Evolutionary conservation across 805 yeast genomes (phyloP), one percentile per base, ranked within the genome.

Genomic region (Debaryomyces prosopidis): DNA sequence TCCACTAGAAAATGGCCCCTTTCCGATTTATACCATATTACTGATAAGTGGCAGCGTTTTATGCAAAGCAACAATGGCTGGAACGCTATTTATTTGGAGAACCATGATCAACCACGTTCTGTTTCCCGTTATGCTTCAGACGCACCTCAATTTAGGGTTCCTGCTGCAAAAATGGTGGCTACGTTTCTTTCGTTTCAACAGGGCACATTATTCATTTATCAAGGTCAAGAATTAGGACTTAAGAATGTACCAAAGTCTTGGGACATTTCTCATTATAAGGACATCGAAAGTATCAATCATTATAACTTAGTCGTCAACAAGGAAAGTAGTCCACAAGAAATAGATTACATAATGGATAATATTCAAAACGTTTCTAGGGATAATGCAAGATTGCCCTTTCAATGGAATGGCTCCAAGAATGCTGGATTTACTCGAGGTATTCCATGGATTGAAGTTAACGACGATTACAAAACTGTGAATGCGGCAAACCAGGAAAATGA

Each of bases 31-130:
- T 51, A 50, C 42, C n/a, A 16, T 4, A 27, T 45, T 11, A 32
- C 51, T 12, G 33, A 44, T 18, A 48, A 52, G 31, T 50, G 51
- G 46, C 52, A 53, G 35, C 39, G 26, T 3, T 36, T 36, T 15
- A 36, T 36, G 39, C 39, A 36, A 36, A 26, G 11, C 12, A 36
- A 36, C 16, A n/a, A n/a, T 36, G 39, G 39, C 11, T 36, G 39
- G 39, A 36, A 36, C n/a, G 39, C 39, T n/a, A 16, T 36, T 16
- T 36, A 36, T 20, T 36, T 36, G 20, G 39, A 36, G n/a, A 36
- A 36, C 19, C 39, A 36, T 36, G 39, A 36, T 36, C 39, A 36
- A 20, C 39, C 39, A 14, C 39, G 39, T 16, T 36, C 39, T 15
- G 39, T 36, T 16, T 36, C 39, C 7, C 17, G 39, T 14, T 36